Evolutionary conservation across 768 basidiomycete species (phyloP), one percentile per base, ranked within the genome.

Genomic region (Pleurotus citrinopileatus): DNA sequence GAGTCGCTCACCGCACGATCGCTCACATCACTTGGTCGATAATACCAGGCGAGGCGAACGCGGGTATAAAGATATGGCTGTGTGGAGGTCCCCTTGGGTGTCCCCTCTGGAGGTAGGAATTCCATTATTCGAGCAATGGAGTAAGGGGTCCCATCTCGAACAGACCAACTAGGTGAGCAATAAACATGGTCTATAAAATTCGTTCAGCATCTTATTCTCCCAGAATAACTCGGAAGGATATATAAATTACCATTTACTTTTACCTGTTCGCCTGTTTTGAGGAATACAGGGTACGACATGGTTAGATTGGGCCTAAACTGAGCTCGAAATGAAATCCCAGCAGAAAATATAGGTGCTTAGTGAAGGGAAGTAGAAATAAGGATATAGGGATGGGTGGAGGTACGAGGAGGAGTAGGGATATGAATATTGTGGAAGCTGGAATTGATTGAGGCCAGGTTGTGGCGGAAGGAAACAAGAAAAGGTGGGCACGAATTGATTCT

Each of bases 91-190:
- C 81, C 82, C 70, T 82, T 89, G 34, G 83, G 75, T 36, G 76
- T 75, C 51, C 87, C 86, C 67, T 87, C 84, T 8, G 91, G 86
- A 28, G 89, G 88, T 15, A 98, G 77, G 64, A 98, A 94, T 71
- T 95, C 92, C 88, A 99, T 96, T 73, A 99, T 92, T 62, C 96
- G 86, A 45, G 91, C 95, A 55, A 99, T 84, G 38, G 91, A 90
- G 71, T 97, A 98, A 55, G 97, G 95, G 57, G 94, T 93, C 63
- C 93, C 92, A 66, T 97, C 94, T 57, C 95, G 84, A 57, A 89
- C 79, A 54, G 86, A 82, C 94, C 94, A 98, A 57, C 86, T 89
- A 26, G 94, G 90, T 27, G 95, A 94, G 72, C 93, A 93, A 67
- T 97, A 98, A 61, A 98, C 95, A 74, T 98, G 94, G 71, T 98